Evolutionary conservation across 2,329 filamentous ascomycete genomes (phyloP).

Genomic region (Thielaviopsis populi): DNA sequence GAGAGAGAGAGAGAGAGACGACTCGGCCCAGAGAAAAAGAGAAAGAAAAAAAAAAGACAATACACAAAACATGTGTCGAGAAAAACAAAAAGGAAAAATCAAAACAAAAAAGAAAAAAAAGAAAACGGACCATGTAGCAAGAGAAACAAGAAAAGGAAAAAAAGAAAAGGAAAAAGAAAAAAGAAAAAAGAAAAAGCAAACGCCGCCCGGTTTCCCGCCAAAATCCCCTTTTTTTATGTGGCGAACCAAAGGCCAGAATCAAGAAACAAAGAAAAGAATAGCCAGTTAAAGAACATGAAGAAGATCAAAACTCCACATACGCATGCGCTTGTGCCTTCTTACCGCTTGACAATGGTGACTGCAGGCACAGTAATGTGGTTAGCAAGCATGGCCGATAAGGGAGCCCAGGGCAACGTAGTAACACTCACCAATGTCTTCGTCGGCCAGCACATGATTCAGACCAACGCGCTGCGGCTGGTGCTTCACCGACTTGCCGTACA

Average conservation of each 20-base stretch:
- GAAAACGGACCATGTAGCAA: neutral
- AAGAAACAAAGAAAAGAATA: constrained; percentile 2
- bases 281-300: neutral
- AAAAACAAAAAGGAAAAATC: neutral
- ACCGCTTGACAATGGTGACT: constrained; percentile 17
- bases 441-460: constrained; percentile 74
- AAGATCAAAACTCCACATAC: neutral
- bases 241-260: neutral
- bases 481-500: constrained; percentile 96
- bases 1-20: neutral
- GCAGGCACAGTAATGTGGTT: neutral
- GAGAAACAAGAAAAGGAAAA: neutral
- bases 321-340: neutral
- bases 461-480: constrained; percentile 96
- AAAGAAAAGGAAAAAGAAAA: neutral
- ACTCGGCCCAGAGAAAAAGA: neutral
- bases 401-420: neutral
- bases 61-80: neutral
- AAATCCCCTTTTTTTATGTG: neutral
- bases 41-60: neutral
- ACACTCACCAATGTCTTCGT: constrained; percentile 77
- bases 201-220: constrained; percentile 6
- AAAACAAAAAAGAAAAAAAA: neutral
- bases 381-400: neutral
- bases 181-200: constrained; percentile 1